Base-by-base conservation (phyloP, 1,139 yeast genomes). In the Komagataea norvegica region DNA sequence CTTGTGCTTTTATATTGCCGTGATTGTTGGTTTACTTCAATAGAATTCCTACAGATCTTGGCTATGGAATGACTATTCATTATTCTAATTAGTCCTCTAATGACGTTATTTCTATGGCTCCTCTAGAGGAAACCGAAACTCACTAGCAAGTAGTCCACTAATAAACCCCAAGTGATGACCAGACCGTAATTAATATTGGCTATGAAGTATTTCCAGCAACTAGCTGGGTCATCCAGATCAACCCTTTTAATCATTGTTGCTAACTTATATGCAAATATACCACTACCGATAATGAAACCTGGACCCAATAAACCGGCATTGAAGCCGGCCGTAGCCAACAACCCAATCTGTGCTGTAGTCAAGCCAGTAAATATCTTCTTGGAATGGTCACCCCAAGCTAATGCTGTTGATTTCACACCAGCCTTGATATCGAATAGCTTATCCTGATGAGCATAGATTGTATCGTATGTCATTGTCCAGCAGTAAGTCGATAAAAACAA, bases 361-460 rank as follows among this genome's bases (percentile, higher is more conserved):
- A 87, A 57, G 1, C 73, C 77, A 34, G 74, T 68, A 51, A 86
- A 65, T 34, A 88, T 76, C 5, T 79, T 73, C 55, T 82, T 87
- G 1, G 95, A 75, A 24, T 74, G 72, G 16, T 73, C 74, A 3
- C 93, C 94, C 97, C 98, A 91, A 5, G 82, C 87, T 51, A 91
- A 71, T 5, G 98, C 98, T 1, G 97, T 87, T 2, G 96, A 86
- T 60, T 89, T 88, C 49, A 93, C 83, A 7, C 97, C 97, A 1
- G 95, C 97, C 39, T 72, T 67, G 37, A 83, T 64, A 60, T 93
- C 99, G 54, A 82, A 93, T 42, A 62, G 65, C 64, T 93, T 93
- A 61, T 93, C 98, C 64, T 93, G 99, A 59, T 93, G 99, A 1
- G 98, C 98, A 59, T 93, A 93, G 29, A 93, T 78, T 3, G 97